Conservation (phyloP, 2,329 filamentous ascomycete species). For the Talaromyces piceae region DNA sequence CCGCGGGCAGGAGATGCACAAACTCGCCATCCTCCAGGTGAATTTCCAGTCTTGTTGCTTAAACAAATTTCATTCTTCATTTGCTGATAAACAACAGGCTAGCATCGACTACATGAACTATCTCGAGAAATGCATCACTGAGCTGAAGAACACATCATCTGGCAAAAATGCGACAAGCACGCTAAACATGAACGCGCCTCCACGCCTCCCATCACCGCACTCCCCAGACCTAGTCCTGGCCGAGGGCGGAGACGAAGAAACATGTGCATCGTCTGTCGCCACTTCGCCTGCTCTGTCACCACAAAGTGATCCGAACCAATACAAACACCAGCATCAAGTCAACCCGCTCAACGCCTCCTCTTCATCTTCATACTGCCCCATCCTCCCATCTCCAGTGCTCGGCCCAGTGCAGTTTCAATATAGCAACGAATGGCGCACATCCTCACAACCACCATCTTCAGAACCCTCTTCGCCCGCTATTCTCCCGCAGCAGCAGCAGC, state of each 20-base stretch:
- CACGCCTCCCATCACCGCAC: conserved; percentile 27
- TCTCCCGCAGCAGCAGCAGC: conserved; percentile 11
- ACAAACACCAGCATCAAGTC: background rate
- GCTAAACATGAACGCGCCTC: conserved; percentile 1
- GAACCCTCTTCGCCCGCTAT: conserved; percentile 18
- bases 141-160: conserved; percentile 57
- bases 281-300: conserved; percentile 28
- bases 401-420: conserved; percentile 18
- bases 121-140: conserved; percentile 76
- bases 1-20: conserved; percentile 93
- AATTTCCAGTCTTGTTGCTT: conserved; percentile 18
- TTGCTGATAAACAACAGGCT: conserved; percentile 50
- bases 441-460: conserved; percentile 12
- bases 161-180: conserved; percentile 14
- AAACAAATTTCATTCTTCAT: conserved; percentile 2
- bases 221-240: conserved; percentile 25
- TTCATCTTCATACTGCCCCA: conserved; percentile 16
- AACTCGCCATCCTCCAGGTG: conserved; percentile 89
- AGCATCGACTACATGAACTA: conserved; percentile 96
- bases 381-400: conserved; percentile 31
- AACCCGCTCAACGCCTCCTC: conserved; percentile 1
- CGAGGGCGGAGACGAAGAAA: conserved; percentile 15
- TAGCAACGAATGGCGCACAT: background rate
- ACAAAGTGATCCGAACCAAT: conserved; percentile 15
- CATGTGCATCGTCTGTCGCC: conserved; percentile 22